A percentile compares a stretch with the other conserved stretches of the same genome.
phyloP scores from a whole-genome alignment of 768 basidiomycete genomes.

The Leccinum rimulosum region DNA sequence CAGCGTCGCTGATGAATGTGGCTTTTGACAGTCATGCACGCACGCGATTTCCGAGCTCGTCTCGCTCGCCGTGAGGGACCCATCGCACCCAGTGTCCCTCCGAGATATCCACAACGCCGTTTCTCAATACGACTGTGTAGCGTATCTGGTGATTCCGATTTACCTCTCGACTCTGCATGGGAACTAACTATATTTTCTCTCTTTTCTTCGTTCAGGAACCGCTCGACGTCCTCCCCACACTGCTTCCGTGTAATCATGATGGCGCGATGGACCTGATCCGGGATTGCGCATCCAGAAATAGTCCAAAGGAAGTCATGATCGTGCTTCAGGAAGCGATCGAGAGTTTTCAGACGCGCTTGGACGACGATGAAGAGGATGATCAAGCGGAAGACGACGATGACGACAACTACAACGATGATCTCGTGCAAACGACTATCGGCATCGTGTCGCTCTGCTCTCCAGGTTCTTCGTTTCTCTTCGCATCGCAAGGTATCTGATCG shows the following conservation, averaged over 20 bases:
- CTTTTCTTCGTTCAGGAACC: constrained; percentile 34
- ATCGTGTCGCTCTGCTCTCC: constrained; percentile 18
- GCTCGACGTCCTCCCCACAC: constrained; percentile 35
- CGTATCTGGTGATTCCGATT: constrained; percentile 16
- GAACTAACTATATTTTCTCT: not conserved
- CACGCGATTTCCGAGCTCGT: constrained; percentile 19
- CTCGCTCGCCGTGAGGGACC: constrained; percentile 12
- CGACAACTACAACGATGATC: constrained; percentile 7
- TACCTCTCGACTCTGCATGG: not conserved
- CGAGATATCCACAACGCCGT: constrained; percentile 17
- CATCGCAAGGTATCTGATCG: not conserved
- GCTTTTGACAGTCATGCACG: constrained; percentile 17
- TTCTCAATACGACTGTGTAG: constrained; percentile 11
- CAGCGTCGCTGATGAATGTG: not conserved
- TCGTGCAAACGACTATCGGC: constrained; percentile 16
- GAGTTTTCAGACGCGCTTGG: constrained; percentile 18
- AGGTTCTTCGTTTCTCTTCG: constrained; percentile 15
- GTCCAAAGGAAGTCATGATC: constrained; percentile 42
- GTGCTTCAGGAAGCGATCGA: constrained; percentile 41
- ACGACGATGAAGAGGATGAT: constrained; percentile 10
- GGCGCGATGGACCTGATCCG: constrained; percentile 33
- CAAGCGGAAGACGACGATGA: constrained; percentile 1
- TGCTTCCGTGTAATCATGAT: constrained; percentile 32
- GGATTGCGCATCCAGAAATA: constrained; percentile 30
- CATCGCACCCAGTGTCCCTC: constrained; percentile 10